Evolutionary conservation across 2,329 filamentous ascomycete species (phyloP).

Genomic region (Exophiala oligosperma): DNA sequence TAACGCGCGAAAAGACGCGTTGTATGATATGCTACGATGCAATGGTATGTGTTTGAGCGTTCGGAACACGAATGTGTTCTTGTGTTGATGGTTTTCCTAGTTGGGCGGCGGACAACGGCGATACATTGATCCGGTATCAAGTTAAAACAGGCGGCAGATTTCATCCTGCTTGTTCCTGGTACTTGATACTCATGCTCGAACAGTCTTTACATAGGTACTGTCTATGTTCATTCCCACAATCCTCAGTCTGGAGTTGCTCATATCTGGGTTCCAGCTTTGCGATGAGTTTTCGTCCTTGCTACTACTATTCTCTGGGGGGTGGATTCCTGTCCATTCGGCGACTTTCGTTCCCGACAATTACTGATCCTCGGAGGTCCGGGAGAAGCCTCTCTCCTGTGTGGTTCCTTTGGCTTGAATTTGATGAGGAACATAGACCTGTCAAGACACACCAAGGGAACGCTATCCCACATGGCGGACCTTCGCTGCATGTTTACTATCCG

Average conservation of each 20-base stretch:
- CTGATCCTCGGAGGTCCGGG: no score
- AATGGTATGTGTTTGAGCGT: not conserved
- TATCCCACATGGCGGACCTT: not conserved
- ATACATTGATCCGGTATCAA: not conserved
- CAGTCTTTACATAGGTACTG: no score
- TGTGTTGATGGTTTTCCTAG: not conserved
- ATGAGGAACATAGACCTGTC: not conserved
- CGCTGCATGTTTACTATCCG: not conserved
- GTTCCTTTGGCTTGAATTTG: not conserved
- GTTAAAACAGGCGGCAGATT: not conserved
- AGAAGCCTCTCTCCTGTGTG: no score
- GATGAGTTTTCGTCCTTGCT: no score
- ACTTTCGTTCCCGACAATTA: no score
- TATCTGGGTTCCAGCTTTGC: no score
- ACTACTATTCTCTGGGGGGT: no score
- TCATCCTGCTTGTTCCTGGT: no score
- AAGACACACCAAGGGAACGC: not conserved
- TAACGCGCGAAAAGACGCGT: not conserved
- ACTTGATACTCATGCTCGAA: no score
- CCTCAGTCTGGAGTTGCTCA: no score
- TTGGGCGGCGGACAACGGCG: not conserved
- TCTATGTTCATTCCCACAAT: no score
- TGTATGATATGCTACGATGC: not conserved
- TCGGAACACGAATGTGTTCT: not conserved
- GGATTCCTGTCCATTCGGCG: no score